phyloP scores from a whole-genome alignment of 129 eudicot genomes.

The Solidago caesia region DNA sequence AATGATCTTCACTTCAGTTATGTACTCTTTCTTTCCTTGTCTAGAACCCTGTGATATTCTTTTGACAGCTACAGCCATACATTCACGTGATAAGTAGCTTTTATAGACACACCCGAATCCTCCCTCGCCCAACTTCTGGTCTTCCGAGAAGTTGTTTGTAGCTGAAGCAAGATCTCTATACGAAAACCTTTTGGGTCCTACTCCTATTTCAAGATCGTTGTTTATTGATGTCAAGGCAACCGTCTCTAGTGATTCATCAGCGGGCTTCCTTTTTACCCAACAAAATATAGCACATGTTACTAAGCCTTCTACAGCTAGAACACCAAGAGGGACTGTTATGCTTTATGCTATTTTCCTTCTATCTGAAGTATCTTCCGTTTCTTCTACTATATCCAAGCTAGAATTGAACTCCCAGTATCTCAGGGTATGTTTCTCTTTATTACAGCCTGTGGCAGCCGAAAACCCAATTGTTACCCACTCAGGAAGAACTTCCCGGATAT shows the following conservation, averaged over 20 bases:
- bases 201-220: constrained; percentile 48
- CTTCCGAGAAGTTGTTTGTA: constrained; percentile 45
- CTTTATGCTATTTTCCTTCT: constrained; percentile 25
- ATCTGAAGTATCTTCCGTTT: constrained; percentile 19
- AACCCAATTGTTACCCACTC: constrained; percentile 43
- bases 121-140: constrained; percentile 51
- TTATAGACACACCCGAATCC: constrained; percentile 65
- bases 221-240: constrained; percentile 34
- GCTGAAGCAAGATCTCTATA: constrained; percentile 46
- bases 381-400: constrained; percentile 10
- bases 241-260: constrained; percentile 5
- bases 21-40: constrained; percentile 62
- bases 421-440: constrained; percentile 34
- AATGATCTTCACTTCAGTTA: constrained; percentile 57
- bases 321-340: constrained; percentile 22
- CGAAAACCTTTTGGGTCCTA: constrained; percentile 52
- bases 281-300: constrained; percentile 4
- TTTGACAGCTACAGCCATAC: constrained; percentile 50
- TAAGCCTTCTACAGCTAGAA: constrained; percentile 7
- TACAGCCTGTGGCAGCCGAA: constrained; percentile 47
- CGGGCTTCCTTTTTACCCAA: constrained; percentile 12
- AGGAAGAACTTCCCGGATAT: constrained; percentile 40
- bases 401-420: constrained; percentile 46
- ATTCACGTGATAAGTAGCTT: constrained; percentile 36
- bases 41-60: constrained; percentile 55